Evolutionary conservation across 2,329 filamentous ascomycete genomes (phyloP).

Genomic region (Fusarium ambrosium): DNA sequence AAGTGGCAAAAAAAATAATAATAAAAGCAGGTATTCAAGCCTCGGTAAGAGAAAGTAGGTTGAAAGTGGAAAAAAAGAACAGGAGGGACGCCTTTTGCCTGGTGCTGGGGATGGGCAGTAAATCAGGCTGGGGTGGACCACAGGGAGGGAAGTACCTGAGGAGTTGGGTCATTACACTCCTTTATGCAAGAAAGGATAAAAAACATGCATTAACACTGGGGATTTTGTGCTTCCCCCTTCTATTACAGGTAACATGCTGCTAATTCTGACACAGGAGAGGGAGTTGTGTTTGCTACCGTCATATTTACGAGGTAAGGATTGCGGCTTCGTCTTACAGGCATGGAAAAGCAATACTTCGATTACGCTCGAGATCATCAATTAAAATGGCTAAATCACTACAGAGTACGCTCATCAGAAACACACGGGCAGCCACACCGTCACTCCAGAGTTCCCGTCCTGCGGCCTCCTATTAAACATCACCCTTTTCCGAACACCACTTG

Average conservation of each 20-base stretch:
- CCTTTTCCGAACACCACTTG: neutral
- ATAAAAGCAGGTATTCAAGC: neutral
- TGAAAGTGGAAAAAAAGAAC: neutral
- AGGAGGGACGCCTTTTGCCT: neutral
- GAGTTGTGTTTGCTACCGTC: neutral
- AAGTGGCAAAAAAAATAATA: neutral
- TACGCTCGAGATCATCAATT: neutral
- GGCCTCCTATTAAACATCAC: neutral
- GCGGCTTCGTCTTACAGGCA: neutral
- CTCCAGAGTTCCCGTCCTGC: neutral
- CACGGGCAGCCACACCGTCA: neutral
- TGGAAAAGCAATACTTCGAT: neutral
- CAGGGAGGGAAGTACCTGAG: neutral
- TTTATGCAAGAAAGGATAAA: conserved; percentile 1
- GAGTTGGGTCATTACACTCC: neutral
- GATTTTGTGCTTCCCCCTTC: neutral
- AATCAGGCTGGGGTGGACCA: neutral
- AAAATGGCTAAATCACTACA: neutral
- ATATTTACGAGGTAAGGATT: neutral
- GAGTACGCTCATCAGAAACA: neutral
- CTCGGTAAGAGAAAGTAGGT: neutral
- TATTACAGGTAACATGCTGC: neutral
- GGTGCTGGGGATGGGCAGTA: neutral
- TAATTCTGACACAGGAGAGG: neutral
- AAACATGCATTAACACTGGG: neutral